phyloP scores from a whole-genome alignment of 768 basidiomycete genomes.

The Lactifluus volemus region DNA sequence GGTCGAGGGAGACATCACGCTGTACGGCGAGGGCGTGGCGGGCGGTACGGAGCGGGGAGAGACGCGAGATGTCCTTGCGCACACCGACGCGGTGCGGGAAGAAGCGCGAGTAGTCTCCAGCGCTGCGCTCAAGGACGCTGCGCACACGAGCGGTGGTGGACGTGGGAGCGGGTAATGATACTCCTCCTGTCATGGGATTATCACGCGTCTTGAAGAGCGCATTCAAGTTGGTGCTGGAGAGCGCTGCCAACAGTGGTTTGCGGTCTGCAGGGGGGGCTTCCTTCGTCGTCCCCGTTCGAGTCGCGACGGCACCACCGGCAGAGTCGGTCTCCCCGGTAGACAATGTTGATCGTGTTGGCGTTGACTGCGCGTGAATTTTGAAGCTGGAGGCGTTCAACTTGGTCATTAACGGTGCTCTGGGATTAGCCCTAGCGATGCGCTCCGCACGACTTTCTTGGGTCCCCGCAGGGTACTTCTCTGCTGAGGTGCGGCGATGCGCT shows the following conservation, averaged over 20 bases:
- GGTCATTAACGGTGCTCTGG: constrained; percentile 1
- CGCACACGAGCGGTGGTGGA: constrained; percentile 22
- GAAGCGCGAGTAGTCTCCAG: constrained; percentile 46
- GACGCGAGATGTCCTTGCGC: constrained; percentile 24
- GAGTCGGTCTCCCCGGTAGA: not conserved
- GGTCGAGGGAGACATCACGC: constrained; percentile 33
- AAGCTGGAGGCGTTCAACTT: not conserved
- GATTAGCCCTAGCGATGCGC: not conserved
- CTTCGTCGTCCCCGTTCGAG: not conserved
- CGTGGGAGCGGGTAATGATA: not conserved
- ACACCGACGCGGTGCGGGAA: constrained; percentile 25
- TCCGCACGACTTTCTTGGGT: not conserved
- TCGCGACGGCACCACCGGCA: not conserved
- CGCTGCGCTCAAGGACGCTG: constrained; percentile 29
- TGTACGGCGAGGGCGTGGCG: constrained; percentile 35
- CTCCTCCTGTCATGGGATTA: not conserved
- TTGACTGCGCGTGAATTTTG: not conserved
- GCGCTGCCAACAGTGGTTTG: not conserved
- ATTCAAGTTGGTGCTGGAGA: constrained; percentile 9
- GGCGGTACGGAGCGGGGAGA: constrained; percentile 37
- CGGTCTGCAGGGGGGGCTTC: not conserved
- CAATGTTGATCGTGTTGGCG: not conserved
- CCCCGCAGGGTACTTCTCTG: not conserved
- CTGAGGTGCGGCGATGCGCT: not conserved
- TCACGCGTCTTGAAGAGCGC: constrained; percentile 10